Conservation (phyloP, 2,329 filamentous ascomycete genomes). For the Moelleriella libera region DNA sequence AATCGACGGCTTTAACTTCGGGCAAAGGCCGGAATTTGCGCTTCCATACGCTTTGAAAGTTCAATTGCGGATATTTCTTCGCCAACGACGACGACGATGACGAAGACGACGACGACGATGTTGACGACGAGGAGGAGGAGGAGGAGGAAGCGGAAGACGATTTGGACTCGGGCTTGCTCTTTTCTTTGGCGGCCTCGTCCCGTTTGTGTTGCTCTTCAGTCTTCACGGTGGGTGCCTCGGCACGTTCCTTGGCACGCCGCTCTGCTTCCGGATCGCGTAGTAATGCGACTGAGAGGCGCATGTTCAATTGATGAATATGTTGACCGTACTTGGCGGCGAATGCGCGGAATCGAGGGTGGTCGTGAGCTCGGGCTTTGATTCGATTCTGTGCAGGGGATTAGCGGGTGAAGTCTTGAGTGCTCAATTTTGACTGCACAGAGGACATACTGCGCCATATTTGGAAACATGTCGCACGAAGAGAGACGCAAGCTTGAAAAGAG, state of each 20-base stretch:
- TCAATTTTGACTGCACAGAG: not conserved
- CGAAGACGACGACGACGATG: not conserved
- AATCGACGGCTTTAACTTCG: conserved; percentile 49
- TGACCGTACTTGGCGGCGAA: conserved; percentile 51
- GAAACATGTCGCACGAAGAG: conserved; percentile 52
- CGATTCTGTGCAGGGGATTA: conserved; percentile 32
- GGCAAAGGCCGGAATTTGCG: conserved; percentile 49
- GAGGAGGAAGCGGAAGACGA: not conserved
- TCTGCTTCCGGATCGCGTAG: conserved; percentile 44
- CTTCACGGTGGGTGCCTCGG: conserved; percentile 50
- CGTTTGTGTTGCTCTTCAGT: conserved; percentile 45
- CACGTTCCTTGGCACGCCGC: conserved; percentile 44
- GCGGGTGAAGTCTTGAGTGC: conserved; percentile 6
- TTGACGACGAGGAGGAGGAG: not conserved
- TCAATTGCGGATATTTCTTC: conserved; percentile 11
- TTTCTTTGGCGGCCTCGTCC: conserved; percentile 33
- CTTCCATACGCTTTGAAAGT: conserved; percentile 41
- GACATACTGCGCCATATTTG: conserved; percentile 53
- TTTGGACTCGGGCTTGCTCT: conserved; percentile 18
- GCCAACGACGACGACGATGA: conserved; percentile 2
- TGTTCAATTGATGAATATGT: conserved; percentile 51
- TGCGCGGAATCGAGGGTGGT: conserved; percentile 44
- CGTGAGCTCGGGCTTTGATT: conserved; percentile 52
- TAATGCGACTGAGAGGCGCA: conserved; percentile 46
- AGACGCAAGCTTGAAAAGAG: conserved; percentile 52